phyloP scores from a whole-genome alignment of 371 early-diverging fungal species.

The Apophysomyces ossiformis region DNA sequence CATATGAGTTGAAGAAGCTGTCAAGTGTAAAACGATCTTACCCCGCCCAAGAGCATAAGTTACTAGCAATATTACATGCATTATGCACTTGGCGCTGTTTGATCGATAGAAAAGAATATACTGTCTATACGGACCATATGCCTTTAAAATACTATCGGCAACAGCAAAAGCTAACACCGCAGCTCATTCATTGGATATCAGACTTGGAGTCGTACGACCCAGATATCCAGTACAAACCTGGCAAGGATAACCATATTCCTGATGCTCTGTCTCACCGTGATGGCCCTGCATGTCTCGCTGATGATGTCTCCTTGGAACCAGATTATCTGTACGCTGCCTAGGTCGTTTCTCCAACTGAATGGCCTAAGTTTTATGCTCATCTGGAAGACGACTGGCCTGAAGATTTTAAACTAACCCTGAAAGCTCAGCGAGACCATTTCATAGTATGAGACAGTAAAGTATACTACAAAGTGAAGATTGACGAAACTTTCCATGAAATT shows the following conservation, averaged over 20 bases:
- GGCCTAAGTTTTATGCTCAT: conserved; percentile 23
- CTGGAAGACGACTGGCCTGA: conserved; percentile 14
- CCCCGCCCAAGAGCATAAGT: no score
- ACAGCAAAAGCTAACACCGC: no score
- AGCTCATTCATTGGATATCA: conserved; percentile 14
- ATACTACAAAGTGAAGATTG: no score
- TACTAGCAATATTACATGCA: no score
- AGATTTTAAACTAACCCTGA: background rate
- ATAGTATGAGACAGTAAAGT: background rate
- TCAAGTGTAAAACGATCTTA: no score
- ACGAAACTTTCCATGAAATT: background rate
- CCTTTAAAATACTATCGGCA: no score
- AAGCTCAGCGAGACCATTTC: conserved; percentile 14
- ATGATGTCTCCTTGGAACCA: conserved; percentile 18
- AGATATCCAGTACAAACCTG: conserved; percentile 24
- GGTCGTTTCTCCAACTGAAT: conserved; percentile 13
- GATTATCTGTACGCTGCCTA: conserved; percentile 22
- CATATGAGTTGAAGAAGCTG: no score
- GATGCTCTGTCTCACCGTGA: conserved; percentile 19
- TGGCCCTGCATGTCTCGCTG: conserved; percentile 3
- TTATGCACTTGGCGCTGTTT: no score
- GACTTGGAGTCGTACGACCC: conserved; percentile 37
- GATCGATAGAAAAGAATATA: no score
- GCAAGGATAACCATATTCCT: conserved; percentile 29
- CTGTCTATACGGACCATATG: no score